Conservation (phyloP, 2,329 filamentous ascomycete species). For the Tolypocladium capitatum region DNA sequence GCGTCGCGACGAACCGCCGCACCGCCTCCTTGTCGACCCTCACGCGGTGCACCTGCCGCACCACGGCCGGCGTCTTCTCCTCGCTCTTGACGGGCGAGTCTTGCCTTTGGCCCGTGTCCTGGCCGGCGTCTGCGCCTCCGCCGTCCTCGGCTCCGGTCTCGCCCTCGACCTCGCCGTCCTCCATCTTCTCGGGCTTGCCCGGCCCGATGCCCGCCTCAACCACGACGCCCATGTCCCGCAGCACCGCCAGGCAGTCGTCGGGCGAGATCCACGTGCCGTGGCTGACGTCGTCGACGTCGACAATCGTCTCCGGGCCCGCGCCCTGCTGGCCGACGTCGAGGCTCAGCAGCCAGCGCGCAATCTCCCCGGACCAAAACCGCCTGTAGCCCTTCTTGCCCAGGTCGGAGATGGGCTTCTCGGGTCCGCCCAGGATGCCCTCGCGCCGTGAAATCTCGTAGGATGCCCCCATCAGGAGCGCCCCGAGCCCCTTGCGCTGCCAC, state of each 20-base stretch:
- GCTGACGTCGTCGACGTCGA: constrained; percentile 59
- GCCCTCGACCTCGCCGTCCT: constrained; percentile 11
- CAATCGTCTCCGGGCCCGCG: constrained; percentile 28
- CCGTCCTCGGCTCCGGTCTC: background rate
- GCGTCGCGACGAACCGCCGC: constrained; percentile 50
- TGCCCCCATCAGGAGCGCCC: constrained; percentile 78
- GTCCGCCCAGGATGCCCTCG: constrained; percentile 75
- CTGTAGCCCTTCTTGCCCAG: constrained; percentile 72
- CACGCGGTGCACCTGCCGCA: constrained; percentile 29
- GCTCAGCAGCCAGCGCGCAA: constrained; percentile 54
- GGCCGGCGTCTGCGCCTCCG: constrained; percentile 4
- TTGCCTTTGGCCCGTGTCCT: constrained; percentile 6
- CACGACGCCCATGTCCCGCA: constrained; percentile 68
- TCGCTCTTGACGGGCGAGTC: constrained; percentile 10
- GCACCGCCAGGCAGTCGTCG: constrained; percentile 68
- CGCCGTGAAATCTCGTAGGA: constrained; percentile 83
- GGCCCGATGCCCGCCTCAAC: constrained; percentile 40
- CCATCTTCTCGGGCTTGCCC: constrained; percentile 18
- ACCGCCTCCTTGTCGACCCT: constrained; percentile 42
- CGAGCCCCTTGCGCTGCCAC: constrained; percentile 83
- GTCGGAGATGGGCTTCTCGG: constrained; percentile 85
- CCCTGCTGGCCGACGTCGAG: constrained; percentile 22
- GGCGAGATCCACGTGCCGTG: constrained; percentile 68
- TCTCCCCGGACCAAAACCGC: constrained; percentile 75
- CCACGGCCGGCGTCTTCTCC: constrained; percentile 10